phyloP scores from a whole-genome alignment of 1,139 yeast genomes.

The Sugiyamaella pinicola region DNA sequence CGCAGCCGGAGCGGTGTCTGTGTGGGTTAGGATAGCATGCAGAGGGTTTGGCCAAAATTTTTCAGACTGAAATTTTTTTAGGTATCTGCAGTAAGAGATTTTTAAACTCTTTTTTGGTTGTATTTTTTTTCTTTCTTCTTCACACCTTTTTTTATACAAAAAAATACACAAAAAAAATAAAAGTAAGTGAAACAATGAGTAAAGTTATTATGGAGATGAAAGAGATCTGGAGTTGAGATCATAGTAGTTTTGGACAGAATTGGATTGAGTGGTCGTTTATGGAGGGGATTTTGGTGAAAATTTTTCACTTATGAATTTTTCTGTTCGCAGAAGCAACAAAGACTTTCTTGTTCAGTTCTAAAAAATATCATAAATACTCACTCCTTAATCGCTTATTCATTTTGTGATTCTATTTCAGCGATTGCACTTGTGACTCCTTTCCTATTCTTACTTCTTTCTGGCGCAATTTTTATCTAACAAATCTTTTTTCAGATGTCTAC shows the following conservation, averaged over 20 bases:
- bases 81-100: constrained; percentile 8
- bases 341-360: too few species aligned
- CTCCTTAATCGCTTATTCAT: too few species aligned
- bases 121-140: constrained; percentile 16
- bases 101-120: constrained; percentile 8
- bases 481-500: constrained; percentile 28
- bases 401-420: too few species aligned
- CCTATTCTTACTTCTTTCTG: not conserved
- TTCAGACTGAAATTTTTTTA: constrained; percentile 16
- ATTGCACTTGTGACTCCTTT: not conserved
- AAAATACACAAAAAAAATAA: constrained; percentile 20
- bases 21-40: constrained; percentile 1
- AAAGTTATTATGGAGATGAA: not conserved
- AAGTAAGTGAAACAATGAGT: constrained; percentile 16
- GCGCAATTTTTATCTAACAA: not conserved
- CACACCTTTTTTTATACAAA: constrained; percentile 21
- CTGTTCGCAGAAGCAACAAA: too few species aligned
- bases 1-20: not conserved
- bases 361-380: too few species aligned
- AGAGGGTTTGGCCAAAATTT: constrained; percentile 17
- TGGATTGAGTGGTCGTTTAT: too few species aligned
- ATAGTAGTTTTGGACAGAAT: not conserved
- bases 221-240: not conserved
- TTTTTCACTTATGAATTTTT: too few species aligned
- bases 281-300: too few species aligned